phyloP scores from a whole-genome alignment of 805 yeast species.

The Suhomyces pyralidae region DNA sequence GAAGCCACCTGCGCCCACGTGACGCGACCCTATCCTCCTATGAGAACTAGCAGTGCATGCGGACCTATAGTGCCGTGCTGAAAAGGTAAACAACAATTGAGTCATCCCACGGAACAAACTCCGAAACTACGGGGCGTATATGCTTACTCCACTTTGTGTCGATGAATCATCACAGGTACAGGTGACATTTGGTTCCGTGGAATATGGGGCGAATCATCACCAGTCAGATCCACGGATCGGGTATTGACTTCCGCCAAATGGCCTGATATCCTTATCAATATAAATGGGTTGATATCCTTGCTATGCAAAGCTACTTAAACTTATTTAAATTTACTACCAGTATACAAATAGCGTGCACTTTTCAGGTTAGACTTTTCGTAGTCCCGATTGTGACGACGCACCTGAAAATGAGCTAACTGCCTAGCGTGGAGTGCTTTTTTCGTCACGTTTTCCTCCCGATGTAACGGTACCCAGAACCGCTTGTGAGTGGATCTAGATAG shows the following conservation, averaged over 20 bases:
- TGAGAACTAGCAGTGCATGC: not conserved
- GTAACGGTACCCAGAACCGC: not conserved
- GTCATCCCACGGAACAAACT: slow-evolving; percentile 1
- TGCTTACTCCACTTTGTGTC: not conserved
- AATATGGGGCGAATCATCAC: not conserved
- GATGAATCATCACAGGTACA: not conserved
- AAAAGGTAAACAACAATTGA: not conserved
- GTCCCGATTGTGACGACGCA: no score
- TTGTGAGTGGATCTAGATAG: slow-evolving; percentile 4
- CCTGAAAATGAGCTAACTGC: not conserved
- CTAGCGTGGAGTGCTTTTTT: not conserved
- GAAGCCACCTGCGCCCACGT: not conserved
- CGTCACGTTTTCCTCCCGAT: not conserved
- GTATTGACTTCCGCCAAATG: not conserved
- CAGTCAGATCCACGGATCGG: not conserved
- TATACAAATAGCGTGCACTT: no score
- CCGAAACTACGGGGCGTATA: not conserved
- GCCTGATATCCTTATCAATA: not conserved
- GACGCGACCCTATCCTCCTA: not conserved
- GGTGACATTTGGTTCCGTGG: not conserved
- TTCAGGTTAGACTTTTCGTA: no score
- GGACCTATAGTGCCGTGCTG: not conserved
- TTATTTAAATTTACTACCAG: no score
- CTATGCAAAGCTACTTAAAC: no score
- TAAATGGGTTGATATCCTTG: not conserved